phyloP scores from a whole-genome alignment of 352 stramenopile species.

The Globisporangium perplexum region DNA sequence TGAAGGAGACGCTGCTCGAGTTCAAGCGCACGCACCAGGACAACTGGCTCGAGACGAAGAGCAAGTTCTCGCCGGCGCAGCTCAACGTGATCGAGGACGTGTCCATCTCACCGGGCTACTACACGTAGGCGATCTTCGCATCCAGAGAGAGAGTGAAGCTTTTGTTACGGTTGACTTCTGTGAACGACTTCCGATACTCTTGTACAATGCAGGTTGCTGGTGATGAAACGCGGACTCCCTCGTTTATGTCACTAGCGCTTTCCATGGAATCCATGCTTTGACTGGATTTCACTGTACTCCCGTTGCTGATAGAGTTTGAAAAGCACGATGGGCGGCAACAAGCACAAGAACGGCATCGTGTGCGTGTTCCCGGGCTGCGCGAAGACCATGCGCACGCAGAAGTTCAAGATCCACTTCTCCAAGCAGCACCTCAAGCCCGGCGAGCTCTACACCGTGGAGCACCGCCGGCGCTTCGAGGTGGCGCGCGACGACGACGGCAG shows the following conservation, averaged over 20 bases:
- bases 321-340: constrained; percentile 69
- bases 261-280: no score
- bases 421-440: constrained; percentile 69
- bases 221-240: no score
- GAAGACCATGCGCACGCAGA: constrained; percentile 83
- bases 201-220: no score
- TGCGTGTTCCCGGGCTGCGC: constrained; percentile 77
- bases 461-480: constrained; percentile 73
- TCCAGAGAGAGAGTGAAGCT: not conserved
- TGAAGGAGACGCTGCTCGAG: constrained; percentile 77
- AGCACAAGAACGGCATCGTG: constrained; percentile 88
- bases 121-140: constrained; percentile 20
- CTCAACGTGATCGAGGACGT: constrained; percentile 75
- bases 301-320: no score
- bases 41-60: constrained; percentile 76
- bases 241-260: no score
- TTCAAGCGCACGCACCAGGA: constrained; percentile 84
- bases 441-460: constrained; percentile 73
- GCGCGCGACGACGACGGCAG: constrained; percentile 45
- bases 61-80: constrained; percentile 46
- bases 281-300: no score
- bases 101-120: constrained; percentile 73
- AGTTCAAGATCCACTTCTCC: constrained; percentile 84
- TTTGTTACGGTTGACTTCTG: no score
- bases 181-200: no score